Conservation (phyloP, 768 basidiomycete genomes). For the Xerocomellus amylosporus region DNA sequence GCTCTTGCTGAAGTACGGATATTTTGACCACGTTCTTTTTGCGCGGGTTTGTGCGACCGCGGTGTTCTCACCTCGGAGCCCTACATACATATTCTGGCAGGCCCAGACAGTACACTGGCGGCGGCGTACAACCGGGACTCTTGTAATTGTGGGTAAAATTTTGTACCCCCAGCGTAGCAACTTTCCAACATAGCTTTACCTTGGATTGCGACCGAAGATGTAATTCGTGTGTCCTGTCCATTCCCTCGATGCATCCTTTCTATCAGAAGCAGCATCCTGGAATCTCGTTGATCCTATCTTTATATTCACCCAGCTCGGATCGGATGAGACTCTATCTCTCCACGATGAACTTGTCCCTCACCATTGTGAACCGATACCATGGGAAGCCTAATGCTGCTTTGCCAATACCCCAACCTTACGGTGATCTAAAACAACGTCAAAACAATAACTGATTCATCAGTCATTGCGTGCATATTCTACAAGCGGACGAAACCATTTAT, state of each 20-base stretch:
- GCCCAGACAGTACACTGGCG: not conserved
- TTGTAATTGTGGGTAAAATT: not conserved
- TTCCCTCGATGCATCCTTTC: not conserved
- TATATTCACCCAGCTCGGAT: not conserved
- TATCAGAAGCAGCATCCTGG: not conserved
- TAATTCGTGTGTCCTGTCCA: not conserved
- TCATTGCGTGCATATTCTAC: not conserved
- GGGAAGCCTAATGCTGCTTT: not conserved
- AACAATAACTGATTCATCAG: no score
- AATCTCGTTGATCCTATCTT: not conserved
- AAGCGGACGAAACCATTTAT: not conserved
- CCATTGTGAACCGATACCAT: not conserved
- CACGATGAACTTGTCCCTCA: not conserved
- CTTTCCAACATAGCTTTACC: not conserved
- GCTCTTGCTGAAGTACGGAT: not conserved
- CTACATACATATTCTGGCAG: not conserved
- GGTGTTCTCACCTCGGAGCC: not conserved
- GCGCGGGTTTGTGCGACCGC: not conserved
- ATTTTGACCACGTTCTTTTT: not conserved
- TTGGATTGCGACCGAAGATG: not conserved
- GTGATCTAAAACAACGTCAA: no score
- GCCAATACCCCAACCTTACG: no score
- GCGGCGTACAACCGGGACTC: not conserved
- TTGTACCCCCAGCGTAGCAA: not conserved
- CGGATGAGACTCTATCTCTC: not conserved